Conservation (phyloP, 352 stramenopile species). For the Globisporangium camurandrum region DNA sequence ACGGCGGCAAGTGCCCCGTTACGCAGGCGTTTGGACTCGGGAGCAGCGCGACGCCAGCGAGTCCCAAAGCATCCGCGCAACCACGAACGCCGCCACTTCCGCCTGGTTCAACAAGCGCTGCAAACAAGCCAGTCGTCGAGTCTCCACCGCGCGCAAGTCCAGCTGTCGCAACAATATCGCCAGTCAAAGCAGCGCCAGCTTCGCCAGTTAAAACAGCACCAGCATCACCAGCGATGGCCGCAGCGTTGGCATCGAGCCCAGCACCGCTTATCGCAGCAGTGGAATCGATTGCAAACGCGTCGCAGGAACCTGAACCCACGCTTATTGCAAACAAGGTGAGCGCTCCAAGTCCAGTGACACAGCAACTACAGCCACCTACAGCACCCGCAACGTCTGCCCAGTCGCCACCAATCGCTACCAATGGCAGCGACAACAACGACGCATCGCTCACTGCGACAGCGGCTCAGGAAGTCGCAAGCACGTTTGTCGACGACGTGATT, state of each 20-base stretch:
- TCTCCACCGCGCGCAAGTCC: background rate
- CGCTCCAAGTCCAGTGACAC: too few relatives aligned
- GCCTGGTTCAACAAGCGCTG: background rate
- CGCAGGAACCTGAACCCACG: too few relatives aligned
- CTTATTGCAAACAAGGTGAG: too few relatives aligned
- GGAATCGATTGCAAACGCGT: too few relatives aligned
- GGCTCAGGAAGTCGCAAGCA: conserved; percentile 25
- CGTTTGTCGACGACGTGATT: conserved; percentile 37
- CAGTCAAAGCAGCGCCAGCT: conserved; percentile 13
- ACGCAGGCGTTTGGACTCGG: conserved; percentile 23
- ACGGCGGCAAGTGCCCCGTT: conserved; percentile 32
- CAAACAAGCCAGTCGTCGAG: conserved; percentile 3
- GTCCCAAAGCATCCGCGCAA: conserved; percentile 9
- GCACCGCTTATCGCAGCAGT: background rate
- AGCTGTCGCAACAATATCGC: conserved; percentile 1
- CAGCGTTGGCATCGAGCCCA: conserved; percentile 3
- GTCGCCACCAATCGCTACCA: background rate
- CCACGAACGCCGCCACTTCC: background rate
- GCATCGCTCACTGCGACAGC: conserved; percentile 20
- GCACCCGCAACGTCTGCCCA: background rate
- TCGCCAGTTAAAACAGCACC: conserved; percentile 4
- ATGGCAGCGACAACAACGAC: conserved; percentile 16
- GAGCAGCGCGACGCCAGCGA: background rate
- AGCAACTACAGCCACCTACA: background rate
- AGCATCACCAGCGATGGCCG: background rate